phyloP scores from a whole-genome alignment of 306 rosid species.

The Ochetophila trinervis region DNA sequence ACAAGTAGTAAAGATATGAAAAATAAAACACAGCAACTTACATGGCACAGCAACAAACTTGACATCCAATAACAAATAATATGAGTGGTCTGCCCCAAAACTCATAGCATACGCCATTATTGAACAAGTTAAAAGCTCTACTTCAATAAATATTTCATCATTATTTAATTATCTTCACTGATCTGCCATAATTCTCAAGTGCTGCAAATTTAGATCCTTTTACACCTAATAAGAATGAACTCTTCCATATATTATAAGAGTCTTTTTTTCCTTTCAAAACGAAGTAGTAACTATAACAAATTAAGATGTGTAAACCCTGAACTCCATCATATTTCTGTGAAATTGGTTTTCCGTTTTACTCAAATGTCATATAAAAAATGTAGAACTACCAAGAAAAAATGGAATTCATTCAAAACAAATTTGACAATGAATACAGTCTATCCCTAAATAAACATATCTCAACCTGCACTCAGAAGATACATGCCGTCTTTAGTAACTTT shows the following conservation, averaged over 20 bases:
- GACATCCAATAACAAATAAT: no score
- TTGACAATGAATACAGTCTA: not conserved
- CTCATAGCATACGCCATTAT: no score
- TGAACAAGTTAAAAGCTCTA: no score
- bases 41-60: no score
- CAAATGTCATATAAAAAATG: not conserved
- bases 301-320: not conserved
- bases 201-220: no score
- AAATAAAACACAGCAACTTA: no score
- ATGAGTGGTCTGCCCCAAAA: no score
- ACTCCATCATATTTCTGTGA: not conserved
- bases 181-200: no score
- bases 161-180: no score
- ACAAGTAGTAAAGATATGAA: no score
- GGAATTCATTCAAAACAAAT: not conserved
- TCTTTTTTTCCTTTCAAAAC: not conserved
- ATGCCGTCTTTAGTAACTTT: conserved; percentile 82
- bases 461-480: conserved; percentile 95
- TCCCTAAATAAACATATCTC: not conserved
- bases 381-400: not conserved
- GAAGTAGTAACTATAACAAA: not conserved
- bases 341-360: not conserved
- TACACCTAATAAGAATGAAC: no score
- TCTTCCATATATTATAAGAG: not conserved
- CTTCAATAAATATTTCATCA: no score